Evolutionary conservation across 1,284 basidiomycete species (phyloP), one percentile per base, ranked within the genome.

Genomic region (Tremellales sp.): DNA sequence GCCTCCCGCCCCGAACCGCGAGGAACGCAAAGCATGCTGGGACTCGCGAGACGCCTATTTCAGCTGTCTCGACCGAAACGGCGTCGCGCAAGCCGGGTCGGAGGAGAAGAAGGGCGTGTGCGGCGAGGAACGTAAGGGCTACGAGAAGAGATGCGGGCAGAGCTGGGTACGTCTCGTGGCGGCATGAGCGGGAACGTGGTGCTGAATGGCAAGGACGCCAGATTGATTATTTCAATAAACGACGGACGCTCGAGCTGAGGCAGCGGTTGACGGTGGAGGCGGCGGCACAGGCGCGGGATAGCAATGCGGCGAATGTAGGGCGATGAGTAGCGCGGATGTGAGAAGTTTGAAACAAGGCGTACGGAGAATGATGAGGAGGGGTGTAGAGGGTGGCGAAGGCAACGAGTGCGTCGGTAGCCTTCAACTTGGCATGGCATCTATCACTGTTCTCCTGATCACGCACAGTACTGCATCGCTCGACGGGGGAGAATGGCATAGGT

Each of bases 141-240:
- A 74, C 45, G 63, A 70, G 48, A 47, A 50, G 25, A 56, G 60
- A 50, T 75, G 74, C 59, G 68, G 68, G 0, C 66, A 65, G 51
- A 71, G 68, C 53, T 75, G 74, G 74, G 74, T 76, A 50, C 62
- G 74, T 68, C 21, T 13, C 13, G 8, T 3, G 29, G 19, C 4
- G 27, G 27, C 10, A n/a, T 34, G 41, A 25, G 36, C 22, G 21
- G 7, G 6, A 21, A 16, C 34, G 4, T 35, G 18, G 32, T 22
- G 46, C 36, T 42, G 36, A 50, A 16, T 13, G 10, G 9, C 38
- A 12, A 19, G n/a, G n/a, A n/a, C n/a, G n/a, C 14, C 53, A 75
- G 74, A 68, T 74, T 57, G 74, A 75, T 48, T 75, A 75, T 62
- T 76, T 75, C 56, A 73, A 74, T 60, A 73, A 75, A 54, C 67